A percentile compares a stretch with the other conserved stretches of the same genome.
Conservation (phyloP, 1,139 yeast species). For the Scheffersomyces lignicola region DNA sequence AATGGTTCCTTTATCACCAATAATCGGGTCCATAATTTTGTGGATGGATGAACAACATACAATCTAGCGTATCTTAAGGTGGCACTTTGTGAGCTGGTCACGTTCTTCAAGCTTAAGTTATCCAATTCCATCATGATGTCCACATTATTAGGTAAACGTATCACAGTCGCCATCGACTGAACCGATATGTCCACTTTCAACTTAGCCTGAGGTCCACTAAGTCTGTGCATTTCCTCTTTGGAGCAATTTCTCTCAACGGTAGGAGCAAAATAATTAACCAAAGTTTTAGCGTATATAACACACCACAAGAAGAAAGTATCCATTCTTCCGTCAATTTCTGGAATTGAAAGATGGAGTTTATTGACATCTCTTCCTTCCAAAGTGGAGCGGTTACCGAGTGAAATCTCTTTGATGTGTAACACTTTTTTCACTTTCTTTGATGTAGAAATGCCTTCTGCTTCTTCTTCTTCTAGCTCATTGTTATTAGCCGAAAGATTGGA, state of each 20-base stretch:
- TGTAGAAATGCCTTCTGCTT: constrained; percentile 11
- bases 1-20: constrained; percentile 40
- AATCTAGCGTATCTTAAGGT: constrained; percentile 41
- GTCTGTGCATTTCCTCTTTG: constrained; percentile 23
- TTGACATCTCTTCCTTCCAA: constrained; percentile 25
- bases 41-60: constrained; percentile 56
- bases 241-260: constrained; percentile 30
- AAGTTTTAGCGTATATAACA: constrained; percentile 36
- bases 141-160: constrained; percentile 51
- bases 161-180: constrained; percentile 44
- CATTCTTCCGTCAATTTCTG: constrained; percentile 40
- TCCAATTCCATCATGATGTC: constrained; percentile 54
- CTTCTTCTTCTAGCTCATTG: constrained; percentile 17
- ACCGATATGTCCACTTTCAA: constrained; percentile 36
- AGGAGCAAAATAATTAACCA: constrained; percentile 39
- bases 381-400: constrained; percentile 21
- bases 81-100: constrained; percentile 27
- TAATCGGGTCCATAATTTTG: constrained; percentile 46
- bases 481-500: constrained; percentile 13
- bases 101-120: constrained; percentile 29
- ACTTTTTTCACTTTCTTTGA: constrained; percentile 36
- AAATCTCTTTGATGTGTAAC: constrained; percentile 27
- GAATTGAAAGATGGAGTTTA: constrained; percentile 28
- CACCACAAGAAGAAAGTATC: constrained; percentile 50
- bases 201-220: constrained; percentile 23